phyloP scores from a whole-genome alignment of 2,329 filamentous ascomycete genomes.

The Penicillium corylophilum region DNA sequence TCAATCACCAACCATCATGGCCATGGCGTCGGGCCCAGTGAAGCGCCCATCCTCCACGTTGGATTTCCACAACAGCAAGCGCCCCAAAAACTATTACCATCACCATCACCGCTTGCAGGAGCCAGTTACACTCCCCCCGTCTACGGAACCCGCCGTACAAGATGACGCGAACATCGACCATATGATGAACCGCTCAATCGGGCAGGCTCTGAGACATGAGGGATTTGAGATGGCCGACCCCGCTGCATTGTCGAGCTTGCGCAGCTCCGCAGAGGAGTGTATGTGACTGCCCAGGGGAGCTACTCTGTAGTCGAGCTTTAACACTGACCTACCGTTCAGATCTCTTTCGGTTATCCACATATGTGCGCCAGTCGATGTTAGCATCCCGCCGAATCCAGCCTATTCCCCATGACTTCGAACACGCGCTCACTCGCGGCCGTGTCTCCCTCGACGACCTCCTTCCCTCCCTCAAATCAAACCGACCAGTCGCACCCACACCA shows the following conservation, averaged over 20 bases:
- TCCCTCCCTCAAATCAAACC: conserved; percentile 32
- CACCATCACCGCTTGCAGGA: conserved; percentile 44
- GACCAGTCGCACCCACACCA: conserved; percentile 20
- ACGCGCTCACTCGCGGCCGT: conserved; percentile 36
- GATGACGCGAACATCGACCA: conserved; percentile 55
- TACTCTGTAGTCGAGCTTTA: conserved; percentile 5
- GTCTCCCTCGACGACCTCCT: conserved; percentile 35
- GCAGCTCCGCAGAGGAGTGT: conserved; percentile 59
- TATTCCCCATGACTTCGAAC: conserved; percentile 60
- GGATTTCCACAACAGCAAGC: conserved; percentile 29
- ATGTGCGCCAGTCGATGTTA: conserved; percentile 59
- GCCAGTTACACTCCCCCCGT: conserved; percentile 28
- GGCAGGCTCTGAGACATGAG: conserved; percentile 49
- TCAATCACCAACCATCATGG: conserved; percentile 13
- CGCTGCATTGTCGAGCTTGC: conserved; percentile 57
- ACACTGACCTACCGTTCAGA: conserved; percentile 40
- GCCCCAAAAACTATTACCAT: conserved; percentile 40
- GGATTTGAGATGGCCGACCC: conserved; percentile 58
- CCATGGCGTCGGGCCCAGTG: conserved; percentile 33
- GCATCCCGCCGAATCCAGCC: conserved; percentile 55
- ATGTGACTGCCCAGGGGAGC: conserved; percentile 31
- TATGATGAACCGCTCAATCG: conserved; percentile 57
- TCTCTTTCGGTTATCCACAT: conserved; percentile 54
- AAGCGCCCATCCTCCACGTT: conserved; percentile 36
- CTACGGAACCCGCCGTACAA: conserved; percentile 43